phyloP scores from a whole-genome alignment of 306 rosid species.

The Vigna reflexopilosa region DNA sequence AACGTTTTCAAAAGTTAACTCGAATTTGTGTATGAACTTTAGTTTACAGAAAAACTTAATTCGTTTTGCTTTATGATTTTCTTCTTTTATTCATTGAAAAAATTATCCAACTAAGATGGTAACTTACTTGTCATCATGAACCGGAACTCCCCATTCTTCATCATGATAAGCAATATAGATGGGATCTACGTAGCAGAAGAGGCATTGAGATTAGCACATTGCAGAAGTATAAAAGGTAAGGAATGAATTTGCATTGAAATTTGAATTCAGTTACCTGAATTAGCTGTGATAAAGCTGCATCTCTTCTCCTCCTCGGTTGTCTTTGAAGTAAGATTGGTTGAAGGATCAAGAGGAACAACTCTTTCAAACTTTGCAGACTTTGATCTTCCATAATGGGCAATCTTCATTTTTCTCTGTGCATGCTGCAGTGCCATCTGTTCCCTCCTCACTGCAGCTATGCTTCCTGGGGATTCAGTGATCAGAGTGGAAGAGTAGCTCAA shows the following conservation, averaged over 20 bases:
- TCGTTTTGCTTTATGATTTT: not conserved
- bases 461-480: constrained; percentile 91
- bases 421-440: constrained; percentile 89
- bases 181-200: constrained; percentile 44
- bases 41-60: not conserved
- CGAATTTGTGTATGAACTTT: not conserved
- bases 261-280: constrained; percentile 68
- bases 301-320: constrained; percentile 67
- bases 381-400: constrained; percentile 96
- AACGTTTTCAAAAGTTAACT: not conserved
- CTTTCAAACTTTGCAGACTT: constrained; percentile 84
- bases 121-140: constrained; percentile 92
- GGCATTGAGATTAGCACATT: constrained; percentile 59
- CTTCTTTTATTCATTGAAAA: not conserved
- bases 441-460: constrained; percentile 89
- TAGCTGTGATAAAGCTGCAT: constrained; percentile 90
- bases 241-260: not conserved
- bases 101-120: too few species aligned
- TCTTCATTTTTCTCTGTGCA: constrained; percentile 87
- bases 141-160: constrained; percentile 99
- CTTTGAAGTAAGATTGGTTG: constrained; percentile 45
- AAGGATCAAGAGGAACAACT: constrained; percentile 56
- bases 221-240: not conserved
- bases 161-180: constrained; percentile 51
- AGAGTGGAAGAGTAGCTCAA: constrained; percentile 75